These are phyloP conservation scores for Kwoniella shandongensis DNA, from an alignment of 768 basidiomycete genomes.

Conservation along the genomic window DNA sequence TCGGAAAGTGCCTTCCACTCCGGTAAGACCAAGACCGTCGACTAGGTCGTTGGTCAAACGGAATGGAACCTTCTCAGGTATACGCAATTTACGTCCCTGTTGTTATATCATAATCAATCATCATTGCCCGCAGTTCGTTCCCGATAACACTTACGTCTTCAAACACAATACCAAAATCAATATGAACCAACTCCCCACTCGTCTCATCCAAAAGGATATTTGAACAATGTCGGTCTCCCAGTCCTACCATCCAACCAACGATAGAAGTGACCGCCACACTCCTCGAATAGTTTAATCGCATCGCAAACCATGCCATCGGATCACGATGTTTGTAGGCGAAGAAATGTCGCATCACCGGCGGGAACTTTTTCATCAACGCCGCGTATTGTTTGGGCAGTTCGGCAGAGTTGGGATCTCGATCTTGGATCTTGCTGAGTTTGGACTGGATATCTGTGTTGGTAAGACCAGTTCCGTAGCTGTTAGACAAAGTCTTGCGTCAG, in stretches of 20 bases:
- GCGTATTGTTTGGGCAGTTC: conserved; percentile 49
- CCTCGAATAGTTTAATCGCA: conserved; percentile 82
- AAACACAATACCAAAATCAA: conserved; percentile 95
- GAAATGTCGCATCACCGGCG: conserved; percentile 89
- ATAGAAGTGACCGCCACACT: conserved; percentile 93
- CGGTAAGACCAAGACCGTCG: conserved; percentile 87
- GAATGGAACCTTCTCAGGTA: conserved; percentile 91
- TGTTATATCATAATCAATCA: no score
- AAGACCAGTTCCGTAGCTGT: conserved; percentile 65
- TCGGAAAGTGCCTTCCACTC: conserved; percentile 90
- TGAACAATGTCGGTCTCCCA: conserved; percentile 87
- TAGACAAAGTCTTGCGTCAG: neutral
- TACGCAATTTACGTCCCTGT: conserved; percentile 73
- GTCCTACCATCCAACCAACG: conserved; percentile 84
- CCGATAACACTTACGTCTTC: conserved; percentile 67
- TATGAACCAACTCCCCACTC: conserved; percentile 87
- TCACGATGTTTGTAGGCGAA: conserved; percentile 86
- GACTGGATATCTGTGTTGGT: conserved; percentile 49
- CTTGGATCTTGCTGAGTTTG: conserved; percentile 51
- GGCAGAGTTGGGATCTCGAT: conserved; percentile 24
- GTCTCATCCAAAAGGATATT: conserved; percentile 85
- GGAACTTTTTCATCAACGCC: conserved; percentile 58
- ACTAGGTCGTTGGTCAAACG: conserved; percentile 90
- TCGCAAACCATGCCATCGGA: conserved; percentile 88
- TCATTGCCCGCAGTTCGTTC: neutral